phyloP scores from a whole-genome alignment of 2,329 filamentous ascomycete species.

The Epichloe coenophiala region DNA sequence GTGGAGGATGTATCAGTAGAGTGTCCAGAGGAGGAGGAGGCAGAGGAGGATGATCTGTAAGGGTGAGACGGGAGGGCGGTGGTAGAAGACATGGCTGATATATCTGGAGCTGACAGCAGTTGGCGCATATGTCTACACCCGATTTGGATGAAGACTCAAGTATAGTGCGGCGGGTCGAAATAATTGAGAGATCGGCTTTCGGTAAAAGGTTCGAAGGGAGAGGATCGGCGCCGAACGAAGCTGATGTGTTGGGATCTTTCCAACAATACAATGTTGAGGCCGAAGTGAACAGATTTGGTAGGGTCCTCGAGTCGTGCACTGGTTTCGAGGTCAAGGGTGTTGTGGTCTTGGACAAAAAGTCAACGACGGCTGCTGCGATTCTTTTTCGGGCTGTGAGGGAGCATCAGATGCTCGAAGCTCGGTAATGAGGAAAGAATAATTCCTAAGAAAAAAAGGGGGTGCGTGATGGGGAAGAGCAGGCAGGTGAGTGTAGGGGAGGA shows the following conservation, averaged over 20 bases:
- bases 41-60: slow-evolving; percentile 14
- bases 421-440: too few relatives aligned
- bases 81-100: slow-evolving; percentile 7
- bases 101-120: slow-evolving; percentile 1
- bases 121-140: neutral
- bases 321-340: neutral
- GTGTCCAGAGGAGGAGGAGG: slow-evolving; percentile 28
- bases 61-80: slow-evolving; percentile 8
- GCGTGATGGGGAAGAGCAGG: neutral
- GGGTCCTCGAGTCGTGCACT: neutral
- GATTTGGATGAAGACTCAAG: neutral
- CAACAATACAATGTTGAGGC: neutral
- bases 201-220: neutral
- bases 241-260: neutral
- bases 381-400: neutral
- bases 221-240: neutral
- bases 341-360: neutral
- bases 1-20: slow-evolving; percentile 20
- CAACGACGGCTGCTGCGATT: neutral
- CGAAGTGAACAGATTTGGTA: neutral
- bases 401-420: too few relatives aligned
- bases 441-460: neutral
- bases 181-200: neutral
- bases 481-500: neutral
- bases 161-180: neutral